Evolutionary conservation across 177 flowering plant genomes (phyloP).

Genomic region (Tripterygium wilfordii): DNA sequence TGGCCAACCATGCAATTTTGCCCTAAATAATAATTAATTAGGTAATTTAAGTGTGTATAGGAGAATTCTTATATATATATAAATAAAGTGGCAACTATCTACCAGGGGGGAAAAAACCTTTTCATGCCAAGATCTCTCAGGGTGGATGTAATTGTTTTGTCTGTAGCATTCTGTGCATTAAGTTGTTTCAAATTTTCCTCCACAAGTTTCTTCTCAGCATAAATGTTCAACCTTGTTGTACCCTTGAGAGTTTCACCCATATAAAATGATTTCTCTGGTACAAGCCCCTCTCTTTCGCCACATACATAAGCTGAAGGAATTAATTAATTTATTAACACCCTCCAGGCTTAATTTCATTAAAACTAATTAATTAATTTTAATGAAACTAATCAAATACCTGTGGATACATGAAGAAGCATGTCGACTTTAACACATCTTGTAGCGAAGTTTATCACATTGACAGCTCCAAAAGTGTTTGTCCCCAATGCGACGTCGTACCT

Average conservation of each 20-base stretch:
- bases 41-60: too few relatives aligned
- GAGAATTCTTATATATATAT: too few relatives aligned
- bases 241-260: constrained; percentile 61
- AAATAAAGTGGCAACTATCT: too few relatives aligned
- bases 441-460: constrained; percentile 43
- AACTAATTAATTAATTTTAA: not conserved
- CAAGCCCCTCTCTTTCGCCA: constrained; percentile 50
- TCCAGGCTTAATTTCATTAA: not conserved
- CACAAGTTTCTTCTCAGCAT: constrained; percentile 33
- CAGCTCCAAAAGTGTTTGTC: constrained; percentile 45
- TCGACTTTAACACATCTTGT: constrained; percentile 40
- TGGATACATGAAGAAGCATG: constrained; percentile 55
- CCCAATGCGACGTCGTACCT: constrained; percentile 59
- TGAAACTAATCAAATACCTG: constrained; percentile 23
- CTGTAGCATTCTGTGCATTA: constrained; percentile 15
- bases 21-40: constrained; percentile 9
- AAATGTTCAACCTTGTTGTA: constrained; percentile 32
- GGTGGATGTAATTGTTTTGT: constrained; percentile 19
- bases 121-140: constrained; percentile 58
- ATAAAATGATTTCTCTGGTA: constrained; percentile 31
- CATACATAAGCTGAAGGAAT: constrained; percentile 55
- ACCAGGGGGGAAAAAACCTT: too few relatives aligned
- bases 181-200: constrained; percentile 40
- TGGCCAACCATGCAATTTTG: constrained; percentile 28
- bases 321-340: constrained; percentile 7